Evolutionary conservation across 345 rosid species (phyloP).

Genomic region (Adansonia digitata): DNA sequence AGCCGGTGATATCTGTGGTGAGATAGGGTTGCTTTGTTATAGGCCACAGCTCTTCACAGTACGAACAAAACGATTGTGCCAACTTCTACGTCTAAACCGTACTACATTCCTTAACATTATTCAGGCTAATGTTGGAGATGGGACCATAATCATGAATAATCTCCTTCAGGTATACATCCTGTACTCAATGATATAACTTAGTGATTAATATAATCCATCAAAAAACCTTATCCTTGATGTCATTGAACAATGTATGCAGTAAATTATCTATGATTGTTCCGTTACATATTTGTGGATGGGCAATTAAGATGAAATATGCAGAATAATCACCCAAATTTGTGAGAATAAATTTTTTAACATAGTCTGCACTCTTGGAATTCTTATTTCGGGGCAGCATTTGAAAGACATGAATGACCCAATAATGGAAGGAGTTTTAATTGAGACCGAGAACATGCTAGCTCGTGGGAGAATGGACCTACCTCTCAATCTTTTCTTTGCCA

Average conservation of each 20-base stretch:
- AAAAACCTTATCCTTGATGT: neutral
- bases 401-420: constrained; percentile 64
- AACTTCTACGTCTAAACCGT: constrained; percentile 81
- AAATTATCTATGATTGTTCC: neutral
- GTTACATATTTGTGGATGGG: neutral
- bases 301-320: neutral
- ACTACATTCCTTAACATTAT: constrained; percentile 75
- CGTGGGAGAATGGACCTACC: constrained; percentile 76
- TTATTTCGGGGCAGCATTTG: constrained; percentile 46
- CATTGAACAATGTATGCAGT: neutral
- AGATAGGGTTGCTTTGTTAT: constrained; percentile 82
- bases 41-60: constrained; percentile 88
- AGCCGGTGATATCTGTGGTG: constrained; percentile 80
- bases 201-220: neutral
- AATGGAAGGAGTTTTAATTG: constrained; percentile 59
- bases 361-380: neutral
- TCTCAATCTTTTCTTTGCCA: constrained; percentile 64
- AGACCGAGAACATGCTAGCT: constrained; percentile 77
- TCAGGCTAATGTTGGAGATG: constrained; percentile 92
- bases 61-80: constrained; percentile 81
- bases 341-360: neutral
- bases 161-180: constrained; percentile 62
- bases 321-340: neutral
- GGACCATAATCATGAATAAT: constrained; percentile 84
- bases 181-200: neutral